Evolutionary conservation across 768 basidiomycete genomes (phyloP), one percentile per base, ranked within the genome.

Genomic region (Hygrocybe punicea): DNA sequence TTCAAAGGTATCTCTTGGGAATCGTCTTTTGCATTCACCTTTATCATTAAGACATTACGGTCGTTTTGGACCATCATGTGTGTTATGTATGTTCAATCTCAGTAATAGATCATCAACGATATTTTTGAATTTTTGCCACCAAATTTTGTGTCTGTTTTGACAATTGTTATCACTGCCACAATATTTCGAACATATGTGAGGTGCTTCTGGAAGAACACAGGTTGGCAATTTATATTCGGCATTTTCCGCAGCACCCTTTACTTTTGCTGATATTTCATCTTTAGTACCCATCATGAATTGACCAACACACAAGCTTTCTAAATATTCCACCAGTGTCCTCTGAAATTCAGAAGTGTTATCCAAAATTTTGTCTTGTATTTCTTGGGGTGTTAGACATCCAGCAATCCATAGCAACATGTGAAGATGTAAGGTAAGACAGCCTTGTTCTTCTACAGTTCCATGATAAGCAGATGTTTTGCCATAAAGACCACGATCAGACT

Each of bases 391-490:
- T 0, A 68, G 42, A 2, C 56, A 56, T 16, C 65, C 63, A 24
- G 36, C 17, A 2, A 77, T 63, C 74, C 75, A 79, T 1, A 77
- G 17, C 1, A 77, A 35, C 29, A 72, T 19, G 58, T 78, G 76
- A 2, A 75, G 40, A 62, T 79, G 77, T 2, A 78, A 49, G 0
- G 72, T 74, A 0, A 73, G 52, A 4, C 67, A 36, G 1, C 74
- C 74, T 60, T 77, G 74, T 55, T 71, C 66, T 53, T 76, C 75
- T 49, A 73, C 67, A 1, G 62, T 66, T 4, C 68, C 68, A 64
- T 69, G 70, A 58, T 72, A 75, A 0, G 61, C 71, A 1, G 53
- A 10, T 10, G 71, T 67, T 0, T 66, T 47, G 6, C 74, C 71
- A 65, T 63, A 76, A 16, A 72, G 24, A 0, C 68, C 72, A 6